Evolutionary conservation across 345 rosid genomes (phyloP).

Genomic region (Nephelium lappaceum): DNA sequence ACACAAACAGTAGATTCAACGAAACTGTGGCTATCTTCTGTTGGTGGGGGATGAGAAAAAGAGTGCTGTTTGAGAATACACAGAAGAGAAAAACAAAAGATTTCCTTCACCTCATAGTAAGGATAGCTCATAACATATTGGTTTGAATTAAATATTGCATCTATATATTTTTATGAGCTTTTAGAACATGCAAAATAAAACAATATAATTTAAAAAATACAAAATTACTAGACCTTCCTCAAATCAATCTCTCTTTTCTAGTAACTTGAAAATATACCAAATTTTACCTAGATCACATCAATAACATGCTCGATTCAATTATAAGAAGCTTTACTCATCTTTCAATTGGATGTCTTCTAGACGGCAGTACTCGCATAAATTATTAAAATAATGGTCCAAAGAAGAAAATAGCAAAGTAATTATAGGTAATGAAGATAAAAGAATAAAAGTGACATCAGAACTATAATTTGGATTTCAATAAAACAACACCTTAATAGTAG

Average conservation of each 20-base stretch:
- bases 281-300: background rate
- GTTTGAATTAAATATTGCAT: background rate
- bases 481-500: background rate
- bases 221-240: background rate
- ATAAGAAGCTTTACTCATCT: background rate
- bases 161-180: background rate
- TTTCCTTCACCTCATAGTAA: background rate
- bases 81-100: background rate
- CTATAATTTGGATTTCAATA: background rate
- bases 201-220: too few relatives aligned
- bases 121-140: background rate
- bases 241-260: background rate
- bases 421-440: background rate
- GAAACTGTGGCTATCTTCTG: background rate
- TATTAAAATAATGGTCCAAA: background rate
- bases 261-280: background rate
- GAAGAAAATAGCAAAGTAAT: background rate
- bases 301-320: background rate
- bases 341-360: background rate
- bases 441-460: background rate
- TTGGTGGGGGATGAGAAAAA: background rate
- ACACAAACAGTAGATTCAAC: background rate
- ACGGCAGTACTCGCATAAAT: background rate
- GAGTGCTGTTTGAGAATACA: background rate
- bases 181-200: background rate